Percentiles rank a stretch among this genome's conserved stretches.
phyloP scores from a whole-genome alignment of 148 eudicot species.

The Salicornia ramosissima region DNA sequence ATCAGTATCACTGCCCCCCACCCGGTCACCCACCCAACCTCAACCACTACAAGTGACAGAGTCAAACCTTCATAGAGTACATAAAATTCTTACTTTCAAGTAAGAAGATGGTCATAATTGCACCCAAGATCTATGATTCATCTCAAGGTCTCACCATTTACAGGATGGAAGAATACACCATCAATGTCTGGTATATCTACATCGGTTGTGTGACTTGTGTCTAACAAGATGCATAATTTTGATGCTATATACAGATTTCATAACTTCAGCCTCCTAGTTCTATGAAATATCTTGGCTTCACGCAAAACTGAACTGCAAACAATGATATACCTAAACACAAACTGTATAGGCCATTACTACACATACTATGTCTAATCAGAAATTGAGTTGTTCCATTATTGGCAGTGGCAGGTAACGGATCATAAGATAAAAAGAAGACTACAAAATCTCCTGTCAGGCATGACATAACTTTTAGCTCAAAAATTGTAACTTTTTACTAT shows the following conservation, averaged over 20 bases:
- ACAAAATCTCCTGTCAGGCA: too few relatives aligned
- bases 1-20: too few relatives aligned
- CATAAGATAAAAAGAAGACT: not conserved
- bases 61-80: not conserved
- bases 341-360: not conserved
- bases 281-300: slow-evolving; percentile 1
- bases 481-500: too few relatives aligned
- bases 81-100: not conserved
- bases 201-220: not conserved
- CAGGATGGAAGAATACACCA: not conserved
- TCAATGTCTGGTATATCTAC: not conserved
- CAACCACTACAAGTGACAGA: not conserved
- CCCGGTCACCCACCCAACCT: not conserved
- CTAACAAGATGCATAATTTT: not conserved
- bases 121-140: not conserved
- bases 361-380: not conserved
- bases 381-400: not conserved
- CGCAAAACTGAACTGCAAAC: not conserved
- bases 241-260: not conserved
- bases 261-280: not conserved
- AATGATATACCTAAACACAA: not conserved
- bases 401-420: not conserved
- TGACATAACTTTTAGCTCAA: too few relatives aligned
- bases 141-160: not conserved
- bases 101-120: not conserved